Percentiles rank a stretch among this genome's conserved stretches.
Conservation (phyloP, 208 protist species). For the Trypanosoma cruzi region DNA sequence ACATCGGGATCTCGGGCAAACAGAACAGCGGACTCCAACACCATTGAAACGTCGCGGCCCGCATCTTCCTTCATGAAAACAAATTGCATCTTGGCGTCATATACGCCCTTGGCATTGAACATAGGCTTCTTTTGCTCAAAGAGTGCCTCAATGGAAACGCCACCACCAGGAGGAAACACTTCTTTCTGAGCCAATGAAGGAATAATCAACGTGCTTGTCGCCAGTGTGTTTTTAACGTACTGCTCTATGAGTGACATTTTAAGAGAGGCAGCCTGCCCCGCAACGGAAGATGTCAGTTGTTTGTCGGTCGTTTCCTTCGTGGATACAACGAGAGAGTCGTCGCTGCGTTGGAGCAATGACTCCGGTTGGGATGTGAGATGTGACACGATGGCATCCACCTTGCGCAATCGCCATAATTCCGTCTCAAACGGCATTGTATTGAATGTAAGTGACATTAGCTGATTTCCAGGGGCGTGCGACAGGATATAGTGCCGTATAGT, state of each 20-base stretch:
- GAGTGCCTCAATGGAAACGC: constrained; percentile 56
- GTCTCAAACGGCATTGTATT: constrained; percentile 66
- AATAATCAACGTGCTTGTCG: constrained; percentile 65
- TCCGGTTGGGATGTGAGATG: background rate
- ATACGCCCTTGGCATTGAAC: constrained; percentile 63
- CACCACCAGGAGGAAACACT: constrained; percentile 53
- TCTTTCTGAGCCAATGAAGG: constrained; percentile 35
- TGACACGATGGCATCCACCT: constrained; percentile 30
- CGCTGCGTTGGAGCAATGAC: background rate
- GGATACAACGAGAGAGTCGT: background rate
- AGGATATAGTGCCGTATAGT: constrained; percentile 45
- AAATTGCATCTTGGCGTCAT: constrained; percentile 57
- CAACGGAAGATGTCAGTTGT: constrained; percentile 18
- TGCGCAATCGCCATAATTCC: constrained; percentile 52
- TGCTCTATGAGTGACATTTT: constrained; percentile 65
- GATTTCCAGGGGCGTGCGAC: constrained; percentile 41
- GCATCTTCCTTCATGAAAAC: constrained; percentile 57
- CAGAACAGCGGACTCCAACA: constrained; percentile 61
- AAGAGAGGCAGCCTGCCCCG: constrained; percentile 25
- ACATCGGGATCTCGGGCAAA: constrained; percentile 45
- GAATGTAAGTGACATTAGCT: constrained; percentile 51
- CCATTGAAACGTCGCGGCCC: constrained; percentile 49
- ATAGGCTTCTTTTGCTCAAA: constrained; percentile 53
- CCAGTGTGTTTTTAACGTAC: constrained; percentile 53
- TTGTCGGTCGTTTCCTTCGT: constrained; percentile 12